Evolutionary conservation across 1,139 yeast species (phyloP), one percentile per base, ranked within the genome.

Genomic region (Suhomyces chickasaworum): DNA sequence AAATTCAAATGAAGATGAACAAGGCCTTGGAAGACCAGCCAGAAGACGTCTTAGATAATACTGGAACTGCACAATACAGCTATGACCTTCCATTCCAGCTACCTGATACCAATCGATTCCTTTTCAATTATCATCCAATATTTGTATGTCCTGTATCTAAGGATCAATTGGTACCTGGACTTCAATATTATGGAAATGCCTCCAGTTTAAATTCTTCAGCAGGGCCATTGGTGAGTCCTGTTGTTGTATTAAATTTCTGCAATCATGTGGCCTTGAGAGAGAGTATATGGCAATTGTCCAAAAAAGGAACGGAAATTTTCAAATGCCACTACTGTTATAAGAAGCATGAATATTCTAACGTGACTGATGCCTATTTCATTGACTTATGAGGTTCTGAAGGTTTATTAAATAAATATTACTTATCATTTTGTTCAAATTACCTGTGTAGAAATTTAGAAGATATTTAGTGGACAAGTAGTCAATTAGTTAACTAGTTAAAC

Each of bases 121-220:
- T 74, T 34, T 75, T 75, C 58, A 64, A 75, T 48, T 87, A 83
- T 65, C 97, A 90, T 64, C 89, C 96, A 0, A 83, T 90, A 3
- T 90, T 89, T 64, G 90, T 89, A 4, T 90, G 97, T 63, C 97
- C 97, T 0, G 91, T 90, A 1, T 80, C 93, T 7, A 87, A 89
- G 63, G 96, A 89, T 56, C 97, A 91, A 58, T 57, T 71, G 22
- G 59, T 72, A 16, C 79, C 80, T 4, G 46, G 44, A 4, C 22
- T 42, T n/a, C 46, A 39, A 34, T 57, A 71, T 21, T 65, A 74
- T 1, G 60, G 60, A 7, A 56, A 55, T 15, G 52, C 55, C 43
- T 44, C 47, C 13, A 49, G 44, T 22, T 41, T 40, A 37, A 38
- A 39, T 18, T 41, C 49, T 21, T 34, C 51, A 23, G 20, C 49